phyloP scores from a whole-genome alignment of 2,329 filamentous ascomycete species.

The Bipolaris sorokiniana region DNA sequence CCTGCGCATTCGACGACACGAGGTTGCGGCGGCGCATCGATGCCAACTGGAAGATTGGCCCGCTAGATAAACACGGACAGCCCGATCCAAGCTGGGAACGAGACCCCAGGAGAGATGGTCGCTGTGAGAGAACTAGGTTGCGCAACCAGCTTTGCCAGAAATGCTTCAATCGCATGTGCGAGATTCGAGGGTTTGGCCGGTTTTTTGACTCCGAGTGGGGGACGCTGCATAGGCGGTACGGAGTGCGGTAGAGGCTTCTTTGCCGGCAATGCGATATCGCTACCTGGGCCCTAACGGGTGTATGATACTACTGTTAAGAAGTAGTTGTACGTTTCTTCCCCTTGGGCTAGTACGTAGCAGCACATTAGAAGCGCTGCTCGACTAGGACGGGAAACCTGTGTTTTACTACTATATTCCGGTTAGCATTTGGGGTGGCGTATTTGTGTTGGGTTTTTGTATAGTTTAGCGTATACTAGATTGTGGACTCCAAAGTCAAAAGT shows the following conservation, averaged over 20 bases:
- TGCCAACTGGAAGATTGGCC: constrained; percentile 28
- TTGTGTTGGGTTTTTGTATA: too few species aligned
- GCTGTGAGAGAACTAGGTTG: constrained; percentile 24
- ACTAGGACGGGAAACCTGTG: too few species aligned
- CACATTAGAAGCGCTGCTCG: too few species aligned
- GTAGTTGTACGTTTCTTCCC: neutral
- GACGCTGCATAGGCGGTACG: constrained; percentile 17
- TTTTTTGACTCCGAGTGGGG: constrained; percentile 34
- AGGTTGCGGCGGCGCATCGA: constrained; percentile 21
- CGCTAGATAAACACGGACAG: constrained; percentile 22
- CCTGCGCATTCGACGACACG: constrained; percentile 31
- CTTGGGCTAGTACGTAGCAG: neutral
- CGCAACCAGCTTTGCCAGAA: constrained; percentile 31
- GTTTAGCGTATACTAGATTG: too few species aligned
- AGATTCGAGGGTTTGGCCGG: constrained; percentile 31
- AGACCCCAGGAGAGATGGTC: constrained; percentile 27
- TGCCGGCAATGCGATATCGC: neutral
- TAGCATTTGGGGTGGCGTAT: too few species aligned
- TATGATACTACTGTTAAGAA: too few species aligned
- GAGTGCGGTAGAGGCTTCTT: constrained; percentile 4
- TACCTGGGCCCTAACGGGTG: too few species aligned
- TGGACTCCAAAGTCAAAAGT: too few species aligned
- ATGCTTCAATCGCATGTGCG: constrained; percentile 34
- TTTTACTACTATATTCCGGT: too few species aligned
- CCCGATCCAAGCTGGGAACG: constrained; percentile 33